phyloP scores from a whole-genome alignment of 192 early-diverging fungal species.

The Podila horticola region DNA sequence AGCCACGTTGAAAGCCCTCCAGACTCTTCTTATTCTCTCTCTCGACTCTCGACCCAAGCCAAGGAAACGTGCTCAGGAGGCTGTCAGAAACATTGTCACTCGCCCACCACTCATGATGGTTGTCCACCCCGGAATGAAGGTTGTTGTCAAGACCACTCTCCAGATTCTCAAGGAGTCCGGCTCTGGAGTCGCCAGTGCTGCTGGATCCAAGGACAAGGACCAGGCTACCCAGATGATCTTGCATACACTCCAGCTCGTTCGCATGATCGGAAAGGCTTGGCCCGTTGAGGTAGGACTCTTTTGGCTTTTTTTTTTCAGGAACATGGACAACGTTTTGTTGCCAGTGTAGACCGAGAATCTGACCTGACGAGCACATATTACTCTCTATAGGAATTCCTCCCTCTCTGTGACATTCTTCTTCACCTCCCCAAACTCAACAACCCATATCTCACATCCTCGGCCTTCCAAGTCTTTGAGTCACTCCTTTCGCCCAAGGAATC shows the following conservation, averaged over 20 bases:
- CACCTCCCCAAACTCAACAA: slow-evolving; percentile 84
- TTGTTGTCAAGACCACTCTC: slow-evolving; percentile 46
- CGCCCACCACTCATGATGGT: slow-evolving; percentile 68
- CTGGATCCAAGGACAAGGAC: slow-evolving; percentile 51
- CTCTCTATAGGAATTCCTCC: slow-evolving; percentile 58
- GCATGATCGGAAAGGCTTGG: slow-evolving; percentile 52
- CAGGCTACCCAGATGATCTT: slow-evolving; percentile 49
- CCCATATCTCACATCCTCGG: slow-evolving; percentile 78
- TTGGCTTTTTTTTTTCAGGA: slow-evolving; percentile 2
- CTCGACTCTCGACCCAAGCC: slow-evolving; percentile 85
- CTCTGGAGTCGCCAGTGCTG: slow-evolving; percentile 41
- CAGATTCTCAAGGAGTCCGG: slow-evolving; percentile 51
- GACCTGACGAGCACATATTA: not conserved
- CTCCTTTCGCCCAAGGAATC: slow-evolving; percentile 60
- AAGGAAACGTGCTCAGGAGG: slow-evolving; percentile 89
- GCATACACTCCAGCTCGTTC: slow-evolving; percentile 48
- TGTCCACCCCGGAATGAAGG: slow-evolving; percentile 34
- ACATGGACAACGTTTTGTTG: too few species aligned
- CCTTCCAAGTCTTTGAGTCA: slow-evolving; percentile 78
- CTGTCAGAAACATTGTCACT: slow-evolving; percentile 73
- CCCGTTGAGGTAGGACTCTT: slow-evolving; percentile 42
- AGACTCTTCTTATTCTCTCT: slow-evolving; percentile 79
- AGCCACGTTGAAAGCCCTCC: slow-evolving; percentile 73
- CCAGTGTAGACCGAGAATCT: too few species aligned
- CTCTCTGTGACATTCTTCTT: slow-evolving; percentile 79